Base-by-base conservation (phyloP, 2,329 filamentous ascomycete species). In the Penicillium sumatraense region DNA sequence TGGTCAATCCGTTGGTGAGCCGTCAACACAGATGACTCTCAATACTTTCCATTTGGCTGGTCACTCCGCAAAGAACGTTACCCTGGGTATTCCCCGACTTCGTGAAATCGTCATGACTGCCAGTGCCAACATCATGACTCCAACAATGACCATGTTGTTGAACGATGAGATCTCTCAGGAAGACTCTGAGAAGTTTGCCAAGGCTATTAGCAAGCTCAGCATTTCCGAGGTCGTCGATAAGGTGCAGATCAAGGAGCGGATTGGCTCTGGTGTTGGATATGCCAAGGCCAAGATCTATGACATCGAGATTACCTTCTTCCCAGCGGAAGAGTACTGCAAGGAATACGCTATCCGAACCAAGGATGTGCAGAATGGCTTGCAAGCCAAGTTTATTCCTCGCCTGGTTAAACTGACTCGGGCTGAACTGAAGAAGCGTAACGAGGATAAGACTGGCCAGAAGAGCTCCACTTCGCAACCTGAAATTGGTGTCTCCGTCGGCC, bases 21-120 rank as follows among this genome's bases (percentile, higher is more conserved):
- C 96, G 8, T 97, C 93, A 2, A 99, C 95, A 10, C 95, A 99
- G 75, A 99, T 99, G 96, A 99, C 96, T 7, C 80, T 99, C 52
- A 99, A 99, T 78, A 99, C 96, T 24, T 99, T 99, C 85, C 95
- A 99, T 84, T 90, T 99, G 85, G 95, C 95, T 75, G 95, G 95
- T 70, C 93, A 98, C 81, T 93, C 95, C 18, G 89, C 95, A 26
- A 98, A 97, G 82, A 99, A 99, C 83, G 96, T 99, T 71, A 99
- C 95, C 0, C 85, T 97, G 18, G 95, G 95, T 90, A 98, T 99
- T 70, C 95, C 95, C 56, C 91, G 95, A 78, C 83, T 99, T 18
- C 85, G 95, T 78, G 95, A 99, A 83, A 97, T 99, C 67, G 85
- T 99, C 62, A 99, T 99, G 95, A 98, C 95, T 46, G 95, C 95